Evolutionary conservation across 2,329 filamentous ascomycete genomes (phyloP).

Genomic region (Exophiala xenobiotica): DNA sequence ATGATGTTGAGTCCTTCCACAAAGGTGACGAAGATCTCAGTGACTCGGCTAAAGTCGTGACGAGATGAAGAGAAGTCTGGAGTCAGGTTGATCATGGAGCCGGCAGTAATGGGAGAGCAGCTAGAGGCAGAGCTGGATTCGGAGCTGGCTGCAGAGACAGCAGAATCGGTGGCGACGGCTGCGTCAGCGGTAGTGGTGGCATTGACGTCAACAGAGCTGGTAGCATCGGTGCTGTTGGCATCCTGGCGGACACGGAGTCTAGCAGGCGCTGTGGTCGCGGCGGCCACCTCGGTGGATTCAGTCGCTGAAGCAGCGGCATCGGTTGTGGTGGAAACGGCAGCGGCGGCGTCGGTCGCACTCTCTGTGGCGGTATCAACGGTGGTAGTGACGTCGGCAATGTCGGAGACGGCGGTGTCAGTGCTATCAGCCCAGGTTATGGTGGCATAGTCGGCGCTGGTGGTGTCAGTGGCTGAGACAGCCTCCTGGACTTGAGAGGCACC

Average conservation of each 20-base stretch:
- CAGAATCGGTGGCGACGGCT: not conserved
- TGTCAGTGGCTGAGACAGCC: not conserved
- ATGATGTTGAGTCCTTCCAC: constrained; percentile 27
- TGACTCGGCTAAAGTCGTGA: constrained; percentile 14
- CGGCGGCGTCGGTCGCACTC: not conserved
- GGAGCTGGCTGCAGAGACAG: constrained; percentile 1
- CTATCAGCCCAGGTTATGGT: not conserved
- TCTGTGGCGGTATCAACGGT: not conserved
- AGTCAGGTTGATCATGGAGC: constrained; percentile 22
- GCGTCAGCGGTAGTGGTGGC: constrained; percentile 6
- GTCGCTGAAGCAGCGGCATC: not conserved
- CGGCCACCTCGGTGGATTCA: not conserved
- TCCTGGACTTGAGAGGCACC: constrained; percentile 1
- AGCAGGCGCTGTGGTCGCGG: not conserved
- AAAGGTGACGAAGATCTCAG: constrained; percentile 27
- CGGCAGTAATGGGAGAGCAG: constrained; percentile 19
- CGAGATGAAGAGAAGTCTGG: constrained; percentile 23
- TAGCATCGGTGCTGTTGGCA: not conserved
- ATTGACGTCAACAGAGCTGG: not conserved
- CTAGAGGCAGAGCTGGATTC: constrained; percentile 5
- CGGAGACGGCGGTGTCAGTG: constrained; percentile 6
- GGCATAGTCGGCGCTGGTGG: constrained; percentile 7
- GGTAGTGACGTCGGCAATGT: not conserved
- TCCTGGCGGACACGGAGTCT: constrained; percentile 2
- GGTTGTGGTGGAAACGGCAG: not conserved